Evolutionary conservation across 2,329 filamentous ascomycete genomes (phyloP).

Genomic region (Elsinoe australis): DNA sequence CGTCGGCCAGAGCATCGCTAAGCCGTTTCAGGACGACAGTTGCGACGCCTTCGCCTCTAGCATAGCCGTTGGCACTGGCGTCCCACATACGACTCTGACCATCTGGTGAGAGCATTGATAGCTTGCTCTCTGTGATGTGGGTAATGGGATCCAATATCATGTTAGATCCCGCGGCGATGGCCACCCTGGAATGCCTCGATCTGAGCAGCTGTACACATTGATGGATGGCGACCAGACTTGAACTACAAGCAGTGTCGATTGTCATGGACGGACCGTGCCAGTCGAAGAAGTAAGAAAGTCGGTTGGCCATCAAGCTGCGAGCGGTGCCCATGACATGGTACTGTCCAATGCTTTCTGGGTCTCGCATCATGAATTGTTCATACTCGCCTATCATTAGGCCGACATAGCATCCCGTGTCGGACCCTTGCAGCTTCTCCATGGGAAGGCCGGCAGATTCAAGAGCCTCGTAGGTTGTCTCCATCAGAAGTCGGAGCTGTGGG

Average conservation of each 20-base stretch:
- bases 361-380: slow-evolving; percentile 17
- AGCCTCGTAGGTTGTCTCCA: slow-evolving; percentile 39
- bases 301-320: slow-evolving; percentile 34
- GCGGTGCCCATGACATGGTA: slow-evolving; percentile 27
- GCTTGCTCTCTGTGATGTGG: slow-evolving; percentile 27
- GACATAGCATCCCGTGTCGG: slow-evolving; percentile 3
- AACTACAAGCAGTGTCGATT: slow-evolving; percentile 43
- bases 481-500: slow-evolving; percentile 35
- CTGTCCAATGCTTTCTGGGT: slow-evolving; percentile 15
- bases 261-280: slow-evolving; percentile 37
- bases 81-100: slow-evolving; percentile 28
- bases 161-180: slow-evolving; percentile 24
- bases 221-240: slow-evolving; percentile 33
- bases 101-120: slow-evolving; percentile 30
- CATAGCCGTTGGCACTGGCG: slow-evolving; percentile 42
- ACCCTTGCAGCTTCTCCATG: slow-evolving; percentile 17
- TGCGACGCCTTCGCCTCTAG: slow-evolving; percentile 47
- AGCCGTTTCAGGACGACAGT: slow-evolving; percentile 47
- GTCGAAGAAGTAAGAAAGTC: slow-evolving; percentile 33
- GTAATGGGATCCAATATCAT: slow-evolving; percentile 23
- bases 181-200: slow-evolving; percentile 23
- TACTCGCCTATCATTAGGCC: background rate
- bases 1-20: slow-evolving; percentile 40
- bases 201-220: slow-evolving; percentile 28
- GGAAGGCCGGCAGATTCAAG: slow-evolving; percentile 22